These are phyloP conservation scores for Diaporthe sp. DNA, from an alignment of 2,329 filamentous ascomycete genomes.

Conservation along the genomic window DNA sequence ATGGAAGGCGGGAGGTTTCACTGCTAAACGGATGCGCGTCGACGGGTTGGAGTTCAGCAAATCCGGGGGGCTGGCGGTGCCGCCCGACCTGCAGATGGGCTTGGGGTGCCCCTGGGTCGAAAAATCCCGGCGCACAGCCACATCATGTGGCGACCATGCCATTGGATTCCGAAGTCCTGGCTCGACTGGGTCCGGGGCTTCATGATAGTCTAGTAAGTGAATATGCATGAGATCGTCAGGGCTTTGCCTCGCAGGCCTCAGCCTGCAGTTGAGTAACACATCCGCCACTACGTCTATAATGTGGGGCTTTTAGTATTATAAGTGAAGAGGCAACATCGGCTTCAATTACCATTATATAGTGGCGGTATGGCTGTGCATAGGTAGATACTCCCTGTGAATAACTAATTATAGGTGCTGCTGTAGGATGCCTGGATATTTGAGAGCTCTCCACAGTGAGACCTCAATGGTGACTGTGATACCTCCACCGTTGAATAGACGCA, in stretches of 20 bases:
- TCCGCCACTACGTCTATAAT: too few relatives aligned
- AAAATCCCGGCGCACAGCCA: conserved; percentile 29
- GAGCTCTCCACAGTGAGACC: too few relatives aligned
- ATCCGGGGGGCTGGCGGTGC: conserved; percentile 28
- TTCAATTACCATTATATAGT: not conserved
- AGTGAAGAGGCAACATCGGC: not conserved
- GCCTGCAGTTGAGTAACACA: conserved; percentile 7
- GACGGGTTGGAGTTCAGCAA: not conserved
- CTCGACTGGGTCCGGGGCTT: conserved; percentile 4
- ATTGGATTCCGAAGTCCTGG: not conserved
- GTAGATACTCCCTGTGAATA: not conserved
- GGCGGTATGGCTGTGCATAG: not conserved
- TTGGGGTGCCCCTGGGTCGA: conserved; percentile 17
- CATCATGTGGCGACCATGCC: conserved; percentile 30
- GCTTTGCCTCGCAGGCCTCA: conserved; percentile 9
- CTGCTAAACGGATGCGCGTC: not conserved
- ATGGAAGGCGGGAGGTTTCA: conserved; percentile 19
- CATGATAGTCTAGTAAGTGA: not conserved
- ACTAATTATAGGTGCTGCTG: not conserved
- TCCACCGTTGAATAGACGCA: too few relatives aligned
- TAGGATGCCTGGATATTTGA: not conserved
- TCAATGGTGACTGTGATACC: too few relatives aligned
- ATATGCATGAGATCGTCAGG: not conserved
- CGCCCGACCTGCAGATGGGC: conserved; percentile 32
- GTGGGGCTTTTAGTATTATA: not conserved